Conservation (phyloP, 805 yeast genomes). For the Wickerhamiella occidentalis region DNA sequence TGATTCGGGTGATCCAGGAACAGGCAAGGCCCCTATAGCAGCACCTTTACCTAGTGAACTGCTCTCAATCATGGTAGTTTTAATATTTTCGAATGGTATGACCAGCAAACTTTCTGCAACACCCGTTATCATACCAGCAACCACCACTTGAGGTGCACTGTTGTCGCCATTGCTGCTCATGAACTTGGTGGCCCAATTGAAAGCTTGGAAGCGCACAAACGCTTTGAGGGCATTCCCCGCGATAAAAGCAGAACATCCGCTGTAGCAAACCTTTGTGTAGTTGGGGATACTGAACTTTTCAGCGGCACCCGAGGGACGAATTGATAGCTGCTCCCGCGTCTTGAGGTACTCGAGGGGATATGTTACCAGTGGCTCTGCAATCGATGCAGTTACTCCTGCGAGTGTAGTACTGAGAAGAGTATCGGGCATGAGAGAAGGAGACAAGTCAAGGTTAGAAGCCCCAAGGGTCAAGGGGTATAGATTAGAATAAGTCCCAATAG, state of each 20-base stretch:
- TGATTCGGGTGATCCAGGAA: constrained; percentile 18
- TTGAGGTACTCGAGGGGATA: constrained; percentile 34
- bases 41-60: constrained; percentile 20
- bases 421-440: constrained; percentile 8
- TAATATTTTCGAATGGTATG: constrained; percentile 79
- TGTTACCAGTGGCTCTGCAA: constrained; percentile 29
- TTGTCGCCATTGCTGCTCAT: constrained; percentile 44
- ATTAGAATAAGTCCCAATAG: background rate
- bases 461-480: background rate
- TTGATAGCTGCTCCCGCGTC: constrained; percentile 28
- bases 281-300: constrained; percentile 18
- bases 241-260: constrained; percentile 67
- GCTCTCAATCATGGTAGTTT: constrained; percentile 61
- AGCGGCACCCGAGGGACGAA: constrained; percentile 15
- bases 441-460: too few species aligned
- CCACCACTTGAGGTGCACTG: constrained; percentile 62
- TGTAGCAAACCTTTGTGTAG: constrained; percentile 26
- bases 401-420: constrained; percentile 26
- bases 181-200: constrained; percentile 61
- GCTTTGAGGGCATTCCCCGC: constrained; percentile 66
- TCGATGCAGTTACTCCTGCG: constrained; percentile 31
- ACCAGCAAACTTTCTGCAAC: constrained; percentile 60
- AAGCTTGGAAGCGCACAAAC: constrained; percentile 56
- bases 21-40: constrained; percentile 27
- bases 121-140: constrained; percentile 79